Evolutionary conservation across 202 grass and related monocot species (phyloP).

Genomic region (Hordeum pubiflorum): DNA sequence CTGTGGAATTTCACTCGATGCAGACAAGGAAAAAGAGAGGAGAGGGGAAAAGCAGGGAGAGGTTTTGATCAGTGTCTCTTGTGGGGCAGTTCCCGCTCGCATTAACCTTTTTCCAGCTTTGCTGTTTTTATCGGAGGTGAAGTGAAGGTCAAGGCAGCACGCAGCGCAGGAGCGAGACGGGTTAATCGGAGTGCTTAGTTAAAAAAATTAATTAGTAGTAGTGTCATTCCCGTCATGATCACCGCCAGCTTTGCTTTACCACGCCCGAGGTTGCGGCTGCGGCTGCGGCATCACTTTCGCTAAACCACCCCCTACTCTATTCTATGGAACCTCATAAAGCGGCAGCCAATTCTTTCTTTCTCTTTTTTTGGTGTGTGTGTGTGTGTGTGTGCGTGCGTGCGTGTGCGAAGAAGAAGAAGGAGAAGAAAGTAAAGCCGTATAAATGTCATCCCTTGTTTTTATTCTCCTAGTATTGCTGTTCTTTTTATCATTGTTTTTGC

Average conservation of each 20-base stretch:
- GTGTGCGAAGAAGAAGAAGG: not conserved
- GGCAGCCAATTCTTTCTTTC: not conserved
- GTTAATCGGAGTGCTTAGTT: not conserved
- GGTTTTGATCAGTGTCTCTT: conserved; percentile 29
- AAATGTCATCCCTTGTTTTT: not conserved
- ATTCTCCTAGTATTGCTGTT: not conserved
- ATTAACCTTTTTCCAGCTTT: conserved; percentile 20
- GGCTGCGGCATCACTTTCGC: conserved; percentile 28
- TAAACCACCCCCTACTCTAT: conserved; percentile 4
- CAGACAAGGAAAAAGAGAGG: not conserved
- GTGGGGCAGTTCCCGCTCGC: not conserved
- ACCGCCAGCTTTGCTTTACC: conserved; percentile 13
- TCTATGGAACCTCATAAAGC: not conserved
- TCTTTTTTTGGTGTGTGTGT: not conserved
- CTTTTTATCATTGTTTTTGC: not conserved
- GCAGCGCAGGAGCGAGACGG: not conserved
- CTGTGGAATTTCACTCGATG: conserved; percentile 13
- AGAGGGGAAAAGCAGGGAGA: not conserved
- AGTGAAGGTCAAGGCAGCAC: not conserved
- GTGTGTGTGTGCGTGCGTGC: not conserved
- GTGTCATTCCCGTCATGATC: conserved; percentile 24
- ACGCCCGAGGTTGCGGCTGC: not conserved
- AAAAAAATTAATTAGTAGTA: not conserved
- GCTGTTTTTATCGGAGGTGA: conserved; percentile 23
- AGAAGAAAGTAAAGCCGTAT: not conserved